Evolutionary conservation across 371 early-diverging fungal species (phyloP), one percentile per base, ranked within the genome.

Genomic region (Mortierella sp.): DNA sequence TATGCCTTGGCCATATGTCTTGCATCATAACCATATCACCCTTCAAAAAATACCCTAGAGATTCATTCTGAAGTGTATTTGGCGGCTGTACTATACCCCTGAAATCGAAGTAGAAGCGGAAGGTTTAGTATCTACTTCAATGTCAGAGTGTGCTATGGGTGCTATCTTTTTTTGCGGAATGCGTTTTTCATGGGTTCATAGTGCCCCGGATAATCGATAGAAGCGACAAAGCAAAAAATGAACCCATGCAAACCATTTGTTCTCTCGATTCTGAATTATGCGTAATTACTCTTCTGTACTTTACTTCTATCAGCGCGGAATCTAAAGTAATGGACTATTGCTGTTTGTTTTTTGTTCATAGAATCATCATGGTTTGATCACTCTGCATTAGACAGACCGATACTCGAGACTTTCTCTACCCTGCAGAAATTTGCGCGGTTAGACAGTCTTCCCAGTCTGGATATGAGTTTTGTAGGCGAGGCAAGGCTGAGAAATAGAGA

Each of bases 1-100:
- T 26, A 58, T 58, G 61, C 37, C 8, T 58, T 58, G 61, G 19
- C 61, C 61, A 58, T 58, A 58, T 34, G 61, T 58, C 61, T 37
- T 58, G 34, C 61, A 37, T 58, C 61, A 34, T 58, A 58, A 19
- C 22, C 37, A 37, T 34, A 34, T 58, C 61, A 22, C 61, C 37
- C 9, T 34, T 58, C 61, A 2, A 58, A 58, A 19, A 31, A 58
- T 29, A 14, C 14, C 13, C 3, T 4, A 53, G 11, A 26, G 7
- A 55, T n/a, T n/a, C n/a, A n/a, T n/a, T n/a, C n/a, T n/a, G n/a
- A n/a, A n/a, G n/a, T n/a, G n/a, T n/a, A n/a, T n/a, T n/a, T n/a
- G n/a, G n/a, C n/a, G n/a, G n/a, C n/a, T n/a, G n/a, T n/a, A n/a
- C n/a, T n/a, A n/a, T n/a, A 50, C 24, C n/a, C 24, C 9, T 22